Evolutionary conservation across 148 eudicot species (phyloP).

Genomic region (Dianthus caryophyllus): DNA sequence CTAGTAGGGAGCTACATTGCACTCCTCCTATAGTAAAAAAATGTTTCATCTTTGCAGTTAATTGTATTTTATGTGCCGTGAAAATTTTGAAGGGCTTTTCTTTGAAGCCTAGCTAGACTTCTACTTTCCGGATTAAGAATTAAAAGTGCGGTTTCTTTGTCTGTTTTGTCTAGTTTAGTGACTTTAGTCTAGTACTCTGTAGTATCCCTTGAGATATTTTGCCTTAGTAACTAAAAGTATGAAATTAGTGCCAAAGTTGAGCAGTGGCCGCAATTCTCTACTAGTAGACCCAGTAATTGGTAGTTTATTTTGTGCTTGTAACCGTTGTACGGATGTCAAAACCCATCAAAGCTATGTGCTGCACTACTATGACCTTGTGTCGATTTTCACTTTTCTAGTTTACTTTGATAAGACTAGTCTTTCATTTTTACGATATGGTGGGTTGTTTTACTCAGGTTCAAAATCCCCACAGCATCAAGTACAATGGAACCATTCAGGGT

Average conservation of each 20-base stretch:
- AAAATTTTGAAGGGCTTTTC: not conserved
- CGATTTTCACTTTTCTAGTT: not conserved
- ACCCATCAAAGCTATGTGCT: not conserved
- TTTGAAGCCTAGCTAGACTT: not conserved
- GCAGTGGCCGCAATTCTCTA: too few relatives aligned
- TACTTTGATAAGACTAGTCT: not conserved
- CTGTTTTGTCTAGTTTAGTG: too few relatives aligned
- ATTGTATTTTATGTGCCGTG: not conserved
- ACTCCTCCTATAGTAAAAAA: not conserved
- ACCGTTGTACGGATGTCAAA: not conserved
- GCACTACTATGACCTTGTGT: not conserved
- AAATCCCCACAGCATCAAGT: conserved; percentile 79
- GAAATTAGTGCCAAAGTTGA: not conserved
- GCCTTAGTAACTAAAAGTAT: not conserved
- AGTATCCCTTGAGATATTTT: too few relatives aligned
- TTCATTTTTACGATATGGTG: conserved; percentile 6
- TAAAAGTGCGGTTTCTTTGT: too few relatives aligned
- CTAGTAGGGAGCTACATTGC: not conserved
- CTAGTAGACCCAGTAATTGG: not conserved
- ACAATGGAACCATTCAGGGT: conserved; percentile 80
- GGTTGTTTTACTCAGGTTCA: conserved; percentile 55
- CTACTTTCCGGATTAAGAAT: too few relatives aligned
- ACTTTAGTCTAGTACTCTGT: too few relatives aligned
- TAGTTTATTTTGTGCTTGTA: not conserved
- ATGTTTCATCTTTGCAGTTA: not conserved